Evolutionary conservation across 1,284 basidiomycete genomes (phyloP).

Genomic region (Malassezia obtusa): DNA sequence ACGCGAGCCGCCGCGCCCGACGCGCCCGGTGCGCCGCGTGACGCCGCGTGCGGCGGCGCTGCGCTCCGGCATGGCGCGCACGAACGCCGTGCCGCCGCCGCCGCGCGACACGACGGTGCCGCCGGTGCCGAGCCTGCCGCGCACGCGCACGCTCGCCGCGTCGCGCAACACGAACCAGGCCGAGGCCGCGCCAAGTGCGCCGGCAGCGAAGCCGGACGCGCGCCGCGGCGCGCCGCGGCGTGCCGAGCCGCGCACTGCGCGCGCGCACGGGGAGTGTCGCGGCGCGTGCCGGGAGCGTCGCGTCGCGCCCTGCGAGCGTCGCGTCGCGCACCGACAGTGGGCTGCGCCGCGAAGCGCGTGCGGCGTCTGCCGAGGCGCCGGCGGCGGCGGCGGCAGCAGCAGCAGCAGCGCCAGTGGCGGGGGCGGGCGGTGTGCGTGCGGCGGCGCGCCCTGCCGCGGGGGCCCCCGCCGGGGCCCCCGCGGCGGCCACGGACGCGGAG

Average conservation of each 20-base stretch:
- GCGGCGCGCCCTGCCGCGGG: not conserved
- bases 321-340: constrained; percentile 16
- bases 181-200: not conserved
- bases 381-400: not conserved
- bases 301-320: constrained; percentile 10
- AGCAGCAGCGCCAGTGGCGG: not conserved
- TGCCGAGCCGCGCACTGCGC: constrained; percentile 4
- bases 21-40: constrained; percentile 6
- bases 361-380: not conserved
- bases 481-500: not conserved
- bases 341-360: constrained; percentile 2
- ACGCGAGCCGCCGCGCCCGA: constrained; percentile 4
- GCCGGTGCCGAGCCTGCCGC: constrained; percentile 3
- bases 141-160: not conserved
- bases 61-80: constrained; percentile 13
- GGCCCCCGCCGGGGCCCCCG: not conserved
- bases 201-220: constrained; percentile 1
- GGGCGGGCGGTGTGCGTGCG: not conserved
- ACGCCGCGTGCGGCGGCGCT: constrained; percentile 16
- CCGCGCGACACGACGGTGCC: constrained; percentile 2
- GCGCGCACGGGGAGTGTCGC: constrained; percentile 11
- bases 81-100: not conserved
- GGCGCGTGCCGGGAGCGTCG: constrained; percentile 15
- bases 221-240: not conserved
- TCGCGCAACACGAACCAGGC: constrained; percentile 10